phyloP scores from a whole-genome alignment of 208 protist genomes.

The Histomonas meleagridis region DNA sequence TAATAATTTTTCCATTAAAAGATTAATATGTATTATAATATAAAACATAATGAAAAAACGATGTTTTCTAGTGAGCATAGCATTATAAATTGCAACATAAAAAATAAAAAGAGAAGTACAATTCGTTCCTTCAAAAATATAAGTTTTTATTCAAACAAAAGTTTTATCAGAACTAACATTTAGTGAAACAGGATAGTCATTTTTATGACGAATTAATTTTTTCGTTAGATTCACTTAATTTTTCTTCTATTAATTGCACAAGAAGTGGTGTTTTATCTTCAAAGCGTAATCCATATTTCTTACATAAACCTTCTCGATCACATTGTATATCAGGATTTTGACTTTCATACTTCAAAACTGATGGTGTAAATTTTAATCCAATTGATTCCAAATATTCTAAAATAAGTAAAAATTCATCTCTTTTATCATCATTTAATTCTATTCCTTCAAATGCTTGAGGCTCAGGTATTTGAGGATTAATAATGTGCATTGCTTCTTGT shows the following conservation, averaged over 20 bases:
- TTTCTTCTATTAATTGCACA: slow-evolving; percentile 26
- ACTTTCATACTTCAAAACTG: slow-evolving; percentile 10
- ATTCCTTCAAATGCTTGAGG: not conserved
- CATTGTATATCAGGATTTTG: not conserved
- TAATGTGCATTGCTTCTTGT: not conserved
- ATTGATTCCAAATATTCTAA: slow-evolving; percentile 7
- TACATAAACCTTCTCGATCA: not conserved
- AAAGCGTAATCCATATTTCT: not conserved
- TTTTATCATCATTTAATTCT: not conserved
- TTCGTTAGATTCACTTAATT: too few species aligned
- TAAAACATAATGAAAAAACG: too few species aligned
- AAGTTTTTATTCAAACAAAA: too few species aligned
- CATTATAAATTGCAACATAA: too few species aligned
- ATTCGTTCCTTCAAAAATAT: too few species aligned
- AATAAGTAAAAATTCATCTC: slow-evolving; percentile 31
- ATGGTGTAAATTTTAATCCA: not conserved
- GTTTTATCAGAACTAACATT: too few species aligned
- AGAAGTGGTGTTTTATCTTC: not conserved
- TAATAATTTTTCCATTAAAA: too few species aligned
- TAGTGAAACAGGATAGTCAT: too few species aligned
- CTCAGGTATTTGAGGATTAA: not conserved
- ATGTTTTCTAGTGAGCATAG: too few species aligned
- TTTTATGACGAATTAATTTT: too few species aligned
- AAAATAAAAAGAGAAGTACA: too few species aligned
- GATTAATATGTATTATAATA: too few species aligned